Base-by-base conservation (phyloP, 1,139 yeast genomes). In the Nakaseomyces uthaithaninus region DNA sequence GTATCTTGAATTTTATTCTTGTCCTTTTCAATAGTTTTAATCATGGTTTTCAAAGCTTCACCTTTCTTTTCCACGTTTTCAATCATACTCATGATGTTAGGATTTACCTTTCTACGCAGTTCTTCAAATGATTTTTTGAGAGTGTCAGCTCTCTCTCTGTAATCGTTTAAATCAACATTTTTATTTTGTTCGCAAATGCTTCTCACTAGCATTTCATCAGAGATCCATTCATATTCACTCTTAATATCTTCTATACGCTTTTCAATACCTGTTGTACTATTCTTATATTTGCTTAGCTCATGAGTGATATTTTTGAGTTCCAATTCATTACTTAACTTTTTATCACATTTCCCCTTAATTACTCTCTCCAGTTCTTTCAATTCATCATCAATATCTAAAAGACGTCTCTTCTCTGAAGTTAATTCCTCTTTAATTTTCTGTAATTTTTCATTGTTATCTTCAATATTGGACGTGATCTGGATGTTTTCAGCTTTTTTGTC, bases 51-150 rank as follows among this genome's bases (percentile, higher is more conserved):
- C 52, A 93, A 69, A 7, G 91, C 72, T 2, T 71, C 63, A 59
- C 89, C 97, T 57, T 87, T 86, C 69, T 82, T 84, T 59, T 89
- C 96, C 16, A 87, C 94, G 49, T 81, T 84, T 54, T 89, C 97
- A 50, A 93, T 86, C 86, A 87, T 84, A 53, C 80, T 79, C 89
- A 89, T 85, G 47, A 91, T 91, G 55, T 87, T 83, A 10, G 84
- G 74, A 55, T 89, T 89, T 23, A 91, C 95, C 50, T 80, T 83
- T 45, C 89, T 71, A 64, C 76, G 81, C 83, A 89, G 78, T n/a
- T 76, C 76, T 45, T 75, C 74, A 54, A 78, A 78, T 45, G 78
- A 72, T 23, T 75, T 85, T 34, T 72, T 68, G 47, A 86, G 69
- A 31, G 72, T 70, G 10, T 63, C 66, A 37, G 79, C 72, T 47